Conservation (phyloP, 495 filamentous ascomycete genomes). For the Talaromyces adpressus region DNA sequence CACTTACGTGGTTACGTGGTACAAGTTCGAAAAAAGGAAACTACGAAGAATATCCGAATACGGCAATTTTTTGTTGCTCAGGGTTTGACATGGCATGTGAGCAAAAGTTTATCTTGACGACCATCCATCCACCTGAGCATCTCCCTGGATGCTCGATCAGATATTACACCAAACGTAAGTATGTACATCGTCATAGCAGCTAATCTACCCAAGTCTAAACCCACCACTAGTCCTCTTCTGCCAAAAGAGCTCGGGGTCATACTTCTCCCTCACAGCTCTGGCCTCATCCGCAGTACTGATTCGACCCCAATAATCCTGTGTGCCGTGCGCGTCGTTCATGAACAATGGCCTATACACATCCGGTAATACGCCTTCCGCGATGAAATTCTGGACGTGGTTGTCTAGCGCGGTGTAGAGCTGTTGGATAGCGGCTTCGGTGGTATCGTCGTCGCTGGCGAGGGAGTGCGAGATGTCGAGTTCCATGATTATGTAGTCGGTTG, state of each 20-base stretch:
- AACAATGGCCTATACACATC: slow-evolving; percentile 51
- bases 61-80: neutral
- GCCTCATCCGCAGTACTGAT: slow-evolving; percentile 39
- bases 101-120: neutral
- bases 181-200: too few species aligned
- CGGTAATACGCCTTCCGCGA: slow-evolving; percentile 36
- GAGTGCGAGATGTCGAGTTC: slow-evolving; percentile 50
- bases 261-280: slow-evolving; percentile 33
- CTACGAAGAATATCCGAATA: neutral
- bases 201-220: slow-evolving; percentile 23
- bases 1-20: neutral
- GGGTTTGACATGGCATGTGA: neutral
- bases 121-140: neutral
- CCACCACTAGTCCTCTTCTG: slow-evolving; percentile 50
- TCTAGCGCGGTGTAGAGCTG: slow-evolving; percentile 27
- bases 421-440: slow-evolving; percentile 44
- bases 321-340: slow-evolving; percentile 52
- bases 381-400: slow-evolving; percentile 25
- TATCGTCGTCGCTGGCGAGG: slow-evolving; percentile 31
- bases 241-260: slow-evolving; percentile 53
- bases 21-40: neutral
- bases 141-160: too few species aligned
- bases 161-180: too few species aligned
- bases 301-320: slow-evolving; percentile 53
- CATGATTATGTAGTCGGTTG: slow-evolving; percentile 48